These are phyloP conservation scores for Aspergillus sp. DNA, from an alignment of 2,329 filamentous ascomycete species.

Conservation along the genomic window DNA sequence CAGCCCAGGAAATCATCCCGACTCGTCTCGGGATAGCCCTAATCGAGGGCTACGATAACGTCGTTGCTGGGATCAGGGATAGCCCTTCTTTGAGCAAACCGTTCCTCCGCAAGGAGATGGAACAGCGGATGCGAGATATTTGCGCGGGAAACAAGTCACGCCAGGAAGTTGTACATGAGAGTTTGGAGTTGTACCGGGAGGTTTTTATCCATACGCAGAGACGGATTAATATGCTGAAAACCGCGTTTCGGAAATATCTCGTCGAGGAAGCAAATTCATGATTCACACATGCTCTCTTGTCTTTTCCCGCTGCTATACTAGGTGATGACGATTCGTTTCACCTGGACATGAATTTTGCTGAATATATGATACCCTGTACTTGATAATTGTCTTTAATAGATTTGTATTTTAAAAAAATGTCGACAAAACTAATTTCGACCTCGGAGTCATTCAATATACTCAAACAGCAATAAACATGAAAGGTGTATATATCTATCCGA, in stretches of 20 bases:
- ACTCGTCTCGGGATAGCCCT: slow-evolving; percentile 86
- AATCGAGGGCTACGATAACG: slow-evolving; percentile 89
- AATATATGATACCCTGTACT: too few relatives aligned
- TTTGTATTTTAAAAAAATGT: too few relatives aligned
- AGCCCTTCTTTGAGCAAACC: slow-evolving; percentile 78
- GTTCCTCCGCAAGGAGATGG: slow-evolving; percentile 96
- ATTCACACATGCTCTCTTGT: background rate
- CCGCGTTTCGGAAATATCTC: slow-evolving; percentile 56
- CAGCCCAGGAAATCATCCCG: slow-evolving; percentile 82
- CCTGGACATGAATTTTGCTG: too few relatives aligned
- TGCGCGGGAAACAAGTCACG: slow-evolving; percentile 79
- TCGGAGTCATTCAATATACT: too few relatives aligned
- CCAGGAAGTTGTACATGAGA: slow-evolving; percentile 72
- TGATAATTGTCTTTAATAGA: too few relatives aligned
- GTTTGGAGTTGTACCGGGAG: slow-evolving; percentile 76
- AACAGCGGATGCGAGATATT: slow-evolving; percentile 92
- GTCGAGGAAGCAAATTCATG: slow-evolving; percentile 30
- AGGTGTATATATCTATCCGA: too few relatives aligned
- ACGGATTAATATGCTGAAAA: slow-evolving; percentile 61
- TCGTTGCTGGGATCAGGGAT: slow-evolving; percentile 72
- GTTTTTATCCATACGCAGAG: slow-evolving; percentile 80
- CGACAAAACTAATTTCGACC: too few relatives aligned
- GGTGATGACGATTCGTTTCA: too few relatives aligned
- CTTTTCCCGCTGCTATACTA: too few relatives aligned
- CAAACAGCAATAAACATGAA: too few relatives aligned